Evolutionary conservation across 805 yeast genomes (phyloP).

Genomic region (Saccharomycopsis sp.): DNA sequence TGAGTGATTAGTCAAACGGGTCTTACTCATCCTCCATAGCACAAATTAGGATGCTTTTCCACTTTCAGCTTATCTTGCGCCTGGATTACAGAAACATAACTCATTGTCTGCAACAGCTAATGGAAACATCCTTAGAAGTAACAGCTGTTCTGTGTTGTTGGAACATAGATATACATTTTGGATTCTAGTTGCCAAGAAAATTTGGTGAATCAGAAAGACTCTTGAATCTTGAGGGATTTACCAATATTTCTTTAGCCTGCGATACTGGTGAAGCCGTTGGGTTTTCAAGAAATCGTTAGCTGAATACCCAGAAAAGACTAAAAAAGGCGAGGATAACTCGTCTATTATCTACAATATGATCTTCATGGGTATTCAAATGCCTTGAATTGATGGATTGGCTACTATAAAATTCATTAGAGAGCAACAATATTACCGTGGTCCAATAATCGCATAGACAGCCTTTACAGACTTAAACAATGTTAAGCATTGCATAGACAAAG

Average conservation of each 20-base stretch:
- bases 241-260: conserved; percentile 66
- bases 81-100: not conserved
- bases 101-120: conserved; percentile 7
- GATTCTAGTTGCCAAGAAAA: conserved; percentile 93
- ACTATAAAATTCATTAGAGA: conserved; percentile 73
- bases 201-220: conserved; percentile 89
- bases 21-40: no score
- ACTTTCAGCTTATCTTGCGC: no score
- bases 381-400: conserved; percentile 79
- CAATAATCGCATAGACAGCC: conserved; percentile 92
- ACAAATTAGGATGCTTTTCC: no score
- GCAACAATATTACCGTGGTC: conserved; percentile 53
- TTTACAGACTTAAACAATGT: conserved; percentile 91
- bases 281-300: conserved; percentile 38
- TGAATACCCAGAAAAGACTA: conserved; percentile 33
- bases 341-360: conserved; percentile 46
- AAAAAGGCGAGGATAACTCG: conserved; percentile 8
- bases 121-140: conserved; percentile 1
- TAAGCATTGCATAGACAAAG: conserved; percentile 77
- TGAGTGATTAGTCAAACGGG: no score
- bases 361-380: conserved; percentile 98
- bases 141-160: conserved; percentile 24
- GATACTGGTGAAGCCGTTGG: conserved; percentile 90
- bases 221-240: conserved; percentile 78
- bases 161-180: conserved; percentile 26